Evolutionary conservation across 2,329 filamentous ascomycete species (phyloP).

Genomic region (Neurospora sp.): DNA sequence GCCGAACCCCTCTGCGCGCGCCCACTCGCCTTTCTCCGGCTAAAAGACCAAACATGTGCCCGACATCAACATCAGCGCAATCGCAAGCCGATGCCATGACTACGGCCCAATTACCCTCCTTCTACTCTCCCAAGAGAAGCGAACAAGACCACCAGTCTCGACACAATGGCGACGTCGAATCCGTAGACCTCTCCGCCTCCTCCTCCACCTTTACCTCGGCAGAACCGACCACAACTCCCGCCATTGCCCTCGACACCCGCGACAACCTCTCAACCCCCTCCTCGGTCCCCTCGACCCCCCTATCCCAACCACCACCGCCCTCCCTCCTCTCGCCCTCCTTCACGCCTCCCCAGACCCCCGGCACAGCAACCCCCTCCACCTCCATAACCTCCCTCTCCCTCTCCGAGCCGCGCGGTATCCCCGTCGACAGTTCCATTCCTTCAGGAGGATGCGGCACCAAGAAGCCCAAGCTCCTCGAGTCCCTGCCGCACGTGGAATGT

Average conservation of each 20-base stretch:
- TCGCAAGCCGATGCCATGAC: constrained; percentile 1
- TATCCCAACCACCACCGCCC: constrained; percentile 34
- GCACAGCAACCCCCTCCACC: constrained; percentile 41
- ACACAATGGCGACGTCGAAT: constrained; percentile 17
- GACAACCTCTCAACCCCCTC: constrained; percentile 9
- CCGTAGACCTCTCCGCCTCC: constrained; percentile 13
- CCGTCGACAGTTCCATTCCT: constrained; percentile 49
- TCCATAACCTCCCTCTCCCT: constrained; percentile 17
- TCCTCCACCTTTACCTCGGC: background rate
- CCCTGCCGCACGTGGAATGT: constrained; percentile 79
- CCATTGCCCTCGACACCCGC: constrained; percentile 1
- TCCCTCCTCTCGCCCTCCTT: constrained; percentile 83
- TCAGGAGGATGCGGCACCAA: constrained; percentile 52
- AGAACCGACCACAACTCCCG: background rate
- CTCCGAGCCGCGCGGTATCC: constrained; percentile 38
- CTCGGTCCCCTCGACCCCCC: constrained; percentile 3
- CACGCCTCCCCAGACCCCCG: constrained; percentile 60
- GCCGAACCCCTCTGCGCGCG: background rate
- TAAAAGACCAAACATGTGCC: background rate
- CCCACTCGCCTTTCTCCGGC: background rate
- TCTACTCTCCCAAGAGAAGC: constrained; percentile 22
- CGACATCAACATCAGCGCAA: background rate
- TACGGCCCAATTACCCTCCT: constrained; percentile 18
- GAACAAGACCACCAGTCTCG: background rate
- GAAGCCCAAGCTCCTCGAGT: constrained; percentile 62